phyloP scores from a whole-genome alignment of 1,284 basidiomycete genomes.

The Sutorius eximius region DNA sequence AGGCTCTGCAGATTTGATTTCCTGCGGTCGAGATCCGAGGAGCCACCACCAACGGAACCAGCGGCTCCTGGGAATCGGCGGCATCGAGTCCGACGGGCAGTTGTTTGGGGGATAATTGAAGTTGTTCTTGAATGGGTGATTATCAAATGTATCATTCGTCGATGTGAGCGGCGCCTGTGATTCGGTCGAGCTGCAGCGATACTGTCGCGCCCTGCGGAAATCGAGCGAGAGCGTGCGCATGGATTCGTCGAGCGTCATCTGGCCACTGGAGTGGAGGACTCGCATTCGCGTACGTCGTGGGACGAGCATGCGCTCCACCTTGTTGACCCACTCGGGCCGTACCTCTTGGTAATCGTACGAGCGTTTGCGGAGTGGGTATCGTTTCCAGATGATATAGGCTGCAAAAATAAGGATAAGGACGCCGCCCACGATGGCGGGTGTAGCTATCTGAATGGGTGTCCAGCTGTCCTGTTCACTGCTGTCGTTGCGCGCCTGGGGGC shows the following conservation, averaged over 20 bases:
- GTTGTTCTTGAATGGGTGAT: neutral
- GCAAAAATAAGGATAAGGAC: constrained; percentile 28
- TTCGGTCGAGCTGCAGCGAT: constrained; percentile 28
- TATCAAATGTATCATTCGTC: constrained; percentile 1
- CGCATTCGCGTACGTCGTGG: constrained; percentile 14
- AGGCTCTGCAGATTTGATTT: constrained; percentile 28
- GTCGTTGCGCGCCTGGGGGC: constrained; percentile 16
- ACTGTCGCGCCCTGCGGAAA: constrained; percentile 6
- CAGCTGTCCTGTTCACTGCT: constrained; percentile 17
- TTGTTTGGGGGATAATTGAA: constrained; percentile 9
- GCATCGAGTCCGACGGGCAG: constrained; percentile 1
- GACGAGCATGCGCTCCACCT: constrained; percentile 17
- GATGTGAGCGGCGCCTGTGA: constrained; percentile 30
- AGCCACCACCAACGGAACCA: constrained; percentile 30
- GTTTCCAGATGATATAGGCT: constrained; percentile 26
- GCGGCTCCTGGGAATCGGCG: constrained; percentile 1
- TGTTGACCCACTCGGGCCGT: constrained; percentile 14
- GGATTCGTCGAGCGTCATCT: constrained; percentile 26
- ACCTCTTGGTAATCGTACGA: constrained; percentile 14
- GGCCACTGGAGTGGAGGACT: constrained; percentile 11
- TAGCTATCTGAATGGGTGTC: constrained; percentile 35
- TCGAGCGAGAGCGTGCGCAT: constrained; percentile 9
- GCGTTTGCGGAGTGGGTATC: neutral
- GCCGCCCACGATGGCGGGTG: constrained; percentile 34
- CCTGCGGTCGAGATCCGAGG: constrained; percentile 27